Evolutionary conservation across 345 rosid genomes (phyloP), one percentile per base, ranked within the genome.

Genomic region (Turritis glabra): DNA sequence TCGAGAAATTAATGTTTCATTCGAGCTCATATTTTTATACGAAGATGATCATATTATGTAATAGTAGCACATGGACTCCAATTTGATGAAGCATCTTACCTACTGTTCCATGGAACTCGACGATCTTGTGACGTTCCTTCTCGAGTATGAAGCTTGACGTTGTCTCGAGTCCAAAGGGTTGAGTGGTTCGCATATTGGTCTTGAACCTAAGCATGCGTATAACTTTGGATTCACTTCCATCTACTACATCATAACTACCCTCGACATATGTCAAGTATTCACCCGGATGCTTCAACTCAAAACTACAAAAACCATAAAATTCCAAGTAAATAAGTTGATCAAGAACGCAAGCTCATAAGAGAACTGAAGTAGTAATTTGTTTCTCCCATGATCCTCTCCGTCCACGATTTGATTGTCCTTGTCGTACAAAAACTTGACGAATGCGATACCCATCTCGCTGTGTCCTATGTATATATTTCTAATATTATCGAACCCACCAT

Each of bases 1-100:
- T 8, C 21, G 22, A 27, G 14, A n/a, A n/a, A n/a, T 11, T 33
- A 17, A 32, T 32, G 25, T 10, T 17, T 32, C 41, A 5, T 4
- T 17, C 22, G 26, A 32, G 62, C 26, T 57, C 41, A 33, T 19
- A 11, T 18, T 14, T 47, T 3, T 23, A 9, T 9, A 33, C 8
- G 11, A 8, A 33, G 10, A 33, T 33, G 37, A 33, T 33, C 21
- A 61, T n/a, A n/a, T 2, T 61, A 4, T 38, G 19, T 14, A 22
- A 61, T 22, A 50, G 66, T 14, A 38, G 7, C 37, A 54, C 61
- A 69, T 69, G 35, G 32, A 69, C 63, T 5, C 73, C 73, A 38
- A 69, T 52, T 26, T 53, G 50, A 26, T 54, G 23, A 69, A 69
- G 44, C 33, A 53, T 25, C 6, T 69, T 52, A 23, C 64, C 29